Evolutionary conservation across 2,329 filamentous ascomycete species (phyloP).

Genomic region (Eutypa lata): DNA sequence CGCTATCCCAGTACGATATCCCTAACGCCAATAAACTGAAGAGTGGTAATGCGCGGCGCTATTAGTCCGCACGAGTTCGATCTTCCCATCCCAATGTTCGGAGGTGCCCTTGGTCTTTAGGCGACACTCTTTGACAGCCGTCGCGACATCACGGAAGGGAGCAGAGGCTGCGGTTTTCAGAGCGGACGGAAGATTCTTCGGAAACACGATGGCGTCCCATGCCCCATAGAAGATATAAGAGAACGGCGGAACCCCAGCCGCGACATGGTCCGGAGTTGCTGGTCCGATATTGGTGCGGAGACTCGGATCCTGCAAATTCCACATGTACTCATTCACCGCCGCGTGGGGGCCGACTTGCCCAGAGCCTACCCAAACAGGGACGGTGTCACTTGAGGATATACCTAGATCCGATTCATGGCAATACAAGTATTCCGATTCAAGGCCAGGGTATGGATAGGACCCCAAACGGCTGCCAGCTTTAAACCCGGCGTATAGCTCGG

Average conservation of each 20-base stretch:
- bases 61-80: constrained; percentile 23
- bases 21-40: constrained; percentile 19
- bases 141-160: constrained; percentile 24
- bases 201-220: constrained; percentile 48
- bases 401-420: constrained; percentile 19
- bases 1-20: not conserved
- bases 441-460: constrained; percentile 22
- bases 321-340: constrained; percentile 47
- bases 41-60: constrained; percentile 16
- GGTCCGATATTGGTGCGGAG: constrained; percentile 40
- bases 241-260: constrained; percentile 45
- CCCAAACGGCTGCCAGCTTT: constrained; percentile 24
- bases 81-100: constrained; percentile 26
- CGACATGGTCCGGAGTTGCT: constrained; percentile 46
- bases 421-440: constrained; percentile 22
- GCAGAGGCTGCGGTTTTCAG: constrained; percentile 4
- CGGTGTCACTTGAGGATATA: constrained; percentile 26
- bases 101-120: constrained; percentile 19
- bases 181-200: constrained; percentile 18
- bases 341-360: constrained; percentile 28
- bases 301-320: constrained; percentile 34
- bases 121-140: constrained; percentile 28
- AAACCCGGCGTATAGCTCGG: constrained; percentile 21
- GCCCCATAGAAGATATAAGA: constrained; percentile 48
- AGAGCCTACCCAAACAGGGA: constrained; percentile 48